Evolutionary conservation across 2,329 filamentous ascomycete species (phyloP).

Genomic region (Leptographium galeiforme): DNA sequence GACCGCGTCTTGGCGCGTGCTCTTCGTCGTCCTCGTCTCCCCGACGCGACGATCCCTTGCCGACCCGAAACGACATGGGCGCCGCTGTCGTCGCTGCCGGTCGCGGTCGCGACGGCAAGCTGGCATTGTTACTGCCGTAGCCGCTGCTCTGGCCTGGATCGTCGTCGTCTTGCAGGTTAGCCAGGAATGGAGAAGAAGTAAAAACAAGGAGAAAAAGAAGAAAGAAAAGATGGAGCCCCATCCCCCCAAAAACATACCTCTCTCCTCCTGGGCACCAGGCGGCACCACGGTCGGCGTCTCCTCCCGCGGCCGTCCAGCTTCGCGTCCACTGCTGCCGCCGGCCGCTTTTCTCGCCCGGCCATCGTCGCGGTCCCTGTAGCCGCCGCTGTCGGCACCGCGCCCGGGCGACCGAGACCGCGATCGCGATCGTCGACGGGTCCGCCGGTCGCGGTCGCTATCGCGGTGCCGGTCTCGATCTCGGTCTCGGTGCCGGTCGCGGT

Average conservation of each 20-base stretch:
- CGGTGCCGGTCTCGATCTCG: constrained; percentile 8
- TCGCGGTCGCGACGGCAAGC: constrained; percentile 7
- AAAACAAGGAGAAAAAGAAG: too few species aligned
- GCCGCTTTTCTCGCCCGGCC: background rate
- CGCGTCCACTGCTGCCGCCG: background rate
- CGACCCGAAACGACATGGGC: constrained; percentile 10
- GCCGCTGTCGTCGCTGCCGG: background rate
- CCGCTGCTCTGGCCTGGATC: background rate
- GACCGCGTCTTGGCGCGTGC: background rate
- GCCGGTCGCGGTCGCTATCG: constrained; percentile 9
- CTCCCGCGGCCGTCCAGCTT: background rate
- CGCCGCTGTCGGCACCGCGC: background rate
- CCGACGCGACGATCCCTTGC: constrained; percentile 4
- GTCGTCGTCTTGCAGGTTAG: background rate
- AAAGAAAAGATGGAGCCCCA: too few species aligned
- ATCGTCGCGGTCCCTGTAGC: background rate
- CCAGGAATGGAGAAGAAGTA: too few species aligned
- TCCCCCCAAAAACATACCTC: too few species aligned
- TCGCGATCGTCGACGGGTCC: constrained; percentile 2
- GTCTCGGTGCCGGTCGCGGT: constrained; percentile 9
- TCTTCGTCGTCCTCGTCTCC: constrained; percentile 13
- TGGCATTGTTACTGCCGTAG: background rate
- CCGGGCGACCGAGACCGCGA: background rate
- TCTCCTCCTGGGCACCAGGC: too few species aligned
- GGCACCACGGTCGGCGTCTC: too few species aligned